Evolutionary conservation across 106 monocot genomes (phyloP).

Genomic region (Alisma plantagoaquatica): DNA sequence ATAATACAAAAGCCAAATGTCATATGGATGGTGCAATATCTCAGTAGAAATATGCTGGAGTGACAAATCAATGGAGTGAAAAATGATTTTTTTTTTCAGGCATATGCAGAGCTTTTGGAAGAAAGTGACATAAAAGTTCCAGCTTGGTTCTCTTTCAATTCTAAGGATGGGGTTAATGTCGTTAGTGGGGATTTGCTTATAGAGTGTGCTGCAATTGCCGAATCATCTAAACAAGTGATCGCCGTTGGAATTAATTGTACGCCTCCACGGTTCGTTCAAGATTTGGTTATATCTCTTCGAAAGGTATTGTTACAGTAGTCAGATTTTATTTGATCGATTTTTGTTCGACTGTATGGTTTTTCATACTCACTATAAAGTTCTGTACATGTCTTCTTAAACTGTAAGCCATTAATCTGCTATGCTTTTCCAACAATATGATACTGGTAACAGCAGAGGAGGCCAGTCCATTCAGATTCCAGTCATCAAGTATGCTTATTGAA

Average conservation of each 20-base stretch:
- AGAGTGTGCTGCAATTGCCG: constrained; percentile 61
- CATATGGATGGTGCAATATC: background rate
- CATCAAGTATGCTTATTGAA: no score
- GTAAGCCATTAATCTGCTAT: no score
- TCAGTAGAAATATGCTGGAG: background rate
- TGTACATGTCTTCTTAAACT: no score
- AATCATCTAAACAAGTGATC: constrained; percentile 53
- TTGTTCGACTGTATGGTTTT: no score
- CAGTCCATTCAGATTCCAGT: no score
- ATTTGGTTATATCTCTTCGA: constrained; percentile 45
- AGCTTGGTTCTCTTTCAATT: constrained; percentile 92
- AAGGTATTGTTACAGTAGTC: constrained; percentile 40
- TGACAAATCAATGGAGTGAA: no score
- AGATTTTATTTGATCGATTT: background rate
- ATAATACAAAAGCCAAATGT: no score
- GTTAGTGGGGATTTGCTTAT: constrained; percentile 83
- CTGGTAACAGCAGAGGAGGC: no score
- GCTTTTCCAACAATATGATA: no score
- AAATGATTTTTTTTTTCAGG: no score
- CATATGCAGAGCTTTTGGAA: constrained; percentile 79
- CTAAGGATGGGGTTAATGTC: constrained; percentile 80
- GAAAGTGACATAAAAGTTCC: constrained; percentile 72
- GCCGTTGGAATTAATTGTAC: constrained; percentile 94
- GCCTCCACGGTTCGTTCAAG: constrained; percentile 86
- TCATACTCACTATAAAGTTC: no score